Evolutionary conservation across 2,329 filamentous ascomycete species (phyloP).

Genomic region (Mycocentrospora acerina): DNA sequence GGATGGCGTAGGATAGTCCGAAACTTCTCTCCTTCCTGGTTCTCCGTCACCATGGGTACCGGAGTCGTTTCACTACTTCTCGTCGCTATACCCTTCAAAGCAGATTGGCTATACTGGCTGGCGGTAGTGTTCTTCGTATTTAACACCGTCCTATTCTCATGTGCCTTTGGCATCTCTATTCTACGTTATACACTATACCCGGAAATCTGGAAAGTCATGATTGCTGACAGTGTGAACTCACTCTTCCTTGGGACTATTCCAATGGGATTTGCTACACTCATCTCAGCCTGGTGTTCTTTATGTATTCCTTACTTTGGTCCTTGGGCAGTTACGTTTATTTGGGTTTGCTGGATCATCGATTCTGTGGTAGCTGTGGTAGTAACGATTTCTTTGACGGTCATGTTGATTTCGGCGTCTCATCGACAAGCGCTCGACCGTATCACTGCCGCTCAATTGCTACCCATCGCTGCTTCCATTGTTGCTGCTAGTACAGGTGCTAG

Average conservation of each 20-base stretch:
- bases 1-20: constrained; percentile 40
- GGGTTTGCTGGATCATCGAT: constrained; percentile 55
- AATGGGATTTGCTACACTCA: constrained; percentile 69
- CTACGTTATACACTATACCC: constrained; percentile 67
- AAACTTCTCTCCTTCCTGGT: constrained; percentile 43
- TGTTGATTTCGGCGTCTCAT: constrained; percentile 51
- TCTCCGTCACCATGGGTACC: constrained; percentile 59
- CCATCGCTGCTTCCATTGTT: constrained; percentile 67
- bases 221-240: constrained; percentile 65
- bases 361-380: constrained; percentile 46
- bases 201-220: constrained; percentile 65
- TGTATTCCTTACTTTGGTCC: constrained; percentile 63
- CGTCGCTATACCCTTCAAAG: constrained; percentile 62
- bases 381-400: constrained; percentile 54
- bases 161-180: constrained; percentile 57
- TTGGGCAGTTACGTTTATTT: constrained; percentile 53
- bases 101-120: constrained; percentile 59
- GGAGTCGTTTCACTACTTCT: constrained; percentile 67
- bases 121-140: constrained; percentile 62
- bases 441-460: constrained; percentile 66
- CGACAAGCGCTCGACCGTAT: constrained; percentile 47
- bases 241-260: constrained; percentile 69
- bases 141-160: constrained; percentile 60
- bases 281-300: constrained; percentile 64
- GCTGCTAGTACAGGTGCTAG: constrained; percentile 65